phyloP scores from a whole-genome alignment of 352 stramenopile species.

The Phytopythium cucurbitacearum region DNA sequence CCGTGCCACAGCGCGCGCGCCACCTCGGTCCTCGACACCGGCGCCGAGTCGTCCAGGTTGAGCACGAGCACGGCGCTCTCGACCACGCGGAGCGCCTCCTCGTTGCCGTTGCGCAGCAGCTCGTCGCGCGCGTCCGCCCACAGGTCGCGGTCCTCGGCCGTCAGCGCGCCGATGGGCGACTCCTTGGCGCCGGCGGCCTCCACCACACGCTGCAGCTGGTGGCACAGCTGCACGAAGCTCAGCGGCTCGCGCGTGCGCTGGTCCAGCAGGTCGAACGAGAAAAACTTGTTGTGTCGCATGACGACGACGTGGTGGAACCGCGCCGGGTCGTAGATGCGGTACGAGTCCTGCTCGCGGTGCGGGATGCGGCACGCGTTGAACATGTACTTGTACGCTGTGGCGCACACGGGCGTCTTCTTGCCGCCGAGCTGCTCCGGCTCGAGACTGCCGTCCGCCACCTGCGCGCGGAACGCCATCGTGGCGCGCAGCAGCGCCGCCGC shows the following conservation, averaged over 20 bases:
- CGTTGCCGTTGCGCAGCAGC: conserved; percentile 58
- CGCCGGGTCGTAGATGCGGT: conserved; percentile 89
- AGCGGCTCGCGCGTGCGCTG: conserved; percentile 24
- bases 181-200: conserved; percentile 33
- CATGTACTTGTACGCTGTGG: conserved; percentile 93
- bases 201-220: conserved; percentile 51
- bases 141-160: conserved; percentile 58
- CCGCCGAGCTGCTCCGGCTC: conserved; percentile 87
- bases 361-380: conserved; percentile 95
- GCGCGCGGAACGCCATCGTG: conserved; percentile 87
- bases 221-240: conserved; percentile 53
- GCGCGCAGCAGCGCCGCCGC: conserved; percentile 84
- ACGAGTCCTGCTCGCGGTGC: conserved; percentile 57
- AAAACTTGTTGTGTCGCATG: conserved; percentile 81
- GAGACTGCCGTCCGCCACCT: conserved; percentile 81
- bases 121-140: conserved; percentile 80
- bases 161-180: conserved; percentile 64
- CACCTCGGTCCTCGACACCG: conserved; percentile 61
- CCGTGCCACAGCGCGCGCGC: conserved; percentile 70
- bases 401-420: conserved; percentile 89
- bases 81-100: conserved; percentile 43
- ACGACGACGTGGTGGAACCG: conserved; percentile 88
- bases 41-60: conserved; percentile 61
- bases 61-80: conserved; percentile 68
- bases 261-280: conserved; percentile 54